Evolutionary conservation across 371 early-diverging fungal genomes (phyloP).

Genomic region (Mortierella sp.): DNA sequence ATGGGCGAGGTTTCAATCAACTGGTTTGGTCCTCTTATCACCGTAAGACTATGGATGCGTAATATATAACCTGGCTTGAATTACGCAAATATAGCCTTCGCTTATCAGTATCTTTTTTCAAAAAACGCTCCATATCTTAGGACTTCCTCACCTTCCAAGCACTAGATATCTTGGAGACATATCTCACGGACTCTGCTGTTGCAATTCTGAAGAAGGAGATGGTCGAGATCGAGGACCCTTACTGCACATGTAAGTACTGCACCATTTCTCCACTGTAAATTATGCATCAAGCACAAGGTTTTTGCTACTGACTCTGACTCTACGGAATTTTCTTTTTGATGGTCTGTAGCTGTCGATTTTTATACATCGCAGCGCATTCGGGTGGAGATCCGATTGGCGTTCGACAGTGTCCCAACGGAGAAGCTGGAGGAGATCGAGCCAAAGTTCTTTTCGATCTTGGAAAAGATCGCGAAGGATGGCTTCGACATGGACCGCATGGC

Average conservation of each 20-base stretch:
- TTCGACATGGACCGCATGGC: slow-evolving; percentile 76
- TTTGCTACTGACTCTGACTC: too few relatives aligned
- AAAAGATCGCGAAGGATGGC: slow-evolving; percentile 62
- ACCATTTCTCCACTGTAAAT: too few relatives aligned
- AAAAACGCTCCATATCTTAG: slow-evolving; percentile 14
- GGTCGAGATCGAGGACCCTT: slow-evolving; percentile 76
- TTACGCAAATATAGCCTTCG: too few relatives aligned
- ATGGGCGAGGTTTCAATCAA: slow-evolving; percentile 71
- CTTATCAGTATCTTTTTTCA: too few relatives aligned
- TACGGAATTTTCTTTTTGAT: too few relatives aligned
- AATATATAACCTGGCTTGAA: too few relatives aligned
- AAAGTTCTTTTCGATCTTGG: slow-evolving; percentile 61
- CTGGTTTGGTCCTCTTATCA: slow-evolving; percentile 72
- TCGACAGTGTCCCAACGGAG: slow-evolving; percentile 73
- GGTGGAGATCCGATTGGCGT: slow-evolving; percentile 61
- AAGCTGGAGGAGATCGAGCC: slow-evolving; percentile 65
- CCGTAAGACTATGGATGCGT: slow-evolving; percentile 54
- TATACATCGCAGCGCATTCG: slow-evolving; percentile 67
- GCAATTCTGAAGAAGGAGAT: slow-evolving; percentile 73
- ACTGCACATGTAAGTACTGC: slow-evolving; percentile 63
- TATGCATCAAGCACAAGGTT: too few relatives aligned
- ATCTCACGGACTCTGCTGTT: slow-evolving; percentile 76
- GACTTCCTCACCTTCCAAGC: slow-evolving; percentile 55
- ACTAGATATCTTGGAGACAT: slow-evolving; percentile 57
- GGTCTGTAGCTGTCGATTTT: slow-evolving; percentile 67